Percentiles rank a stretch among this genome's conserved stretches.
Evolutionary conservation across 805 yeast species (phyloP).

Genomic region (Barnettozyma sucrosica): DNA sequence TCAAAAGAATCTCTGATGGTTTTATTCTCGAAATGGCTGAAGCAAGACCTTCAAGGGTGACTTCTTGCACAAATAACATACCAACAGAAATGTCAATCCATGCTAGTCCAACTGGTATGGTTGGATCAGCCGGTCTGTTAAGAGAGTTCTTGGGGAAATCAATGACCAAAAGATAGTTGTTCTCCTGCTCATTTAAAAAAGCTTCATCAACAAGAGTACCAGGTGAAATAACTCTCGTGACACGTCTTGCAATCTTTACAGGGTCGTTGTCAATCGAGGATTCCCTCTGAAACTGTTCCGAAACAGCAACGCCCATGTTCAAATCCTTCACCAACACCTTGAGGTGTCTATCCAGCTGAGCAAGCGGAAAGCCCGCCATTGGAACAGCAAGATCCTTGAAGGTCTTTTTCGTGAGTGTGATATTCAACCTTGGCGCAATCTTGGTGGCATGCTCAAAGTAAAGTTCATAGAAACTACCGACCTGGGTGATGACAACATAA

Average conservation of each 20-base stretch:
- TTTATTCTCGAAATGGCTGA: slow-evolving; percentile 71
- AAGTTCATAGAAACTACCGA: slow-evolving; percentile 82
- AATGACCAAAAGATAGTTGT: slow-evolving; percentile 65
- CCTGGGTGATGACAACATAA: slow-evolving; percentile 67
- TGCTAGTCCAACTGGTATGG: slow-evolving; percentile 58
- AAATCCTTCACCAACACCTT: slow-evolving; percentile 65
- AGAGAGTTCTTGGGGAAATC: slow-evolving; percentile 48
- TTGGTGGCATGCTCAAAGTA: slow-evolving; percentile 84
- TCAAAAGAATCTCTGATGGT: slow-evolving; percentile 74
- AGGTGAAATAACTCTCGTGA: slow-evolving; percentile 80
- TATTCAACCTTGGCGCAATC: slow-evolving; percentile 63
- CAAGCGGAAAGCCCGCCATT: slow-evolving; percentile 89
- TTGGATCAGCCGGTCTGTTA: slow-evolving; percentile 31
- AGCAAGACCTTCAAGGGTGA: slow-evolving; percentile 51
- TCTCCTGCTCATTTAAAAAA: slow-evolving; percentile 63
- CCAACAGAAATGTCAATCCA: slow-evolving; percentile 93
- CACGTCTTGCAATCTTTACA: slow-evolving; percentile 52
- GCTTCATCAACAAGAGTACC: slow-evolving; percentile 90
- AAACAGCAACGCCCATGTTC: slow-evolving; percentile 69
- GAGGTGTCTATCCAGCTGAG: slow-evolving; percentile 66
- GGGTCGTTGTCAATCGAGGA: slow-evolving; percentile 27
- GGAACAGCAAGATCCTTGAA: slow-evolving; percentile 44
- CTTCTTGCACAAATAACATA: slow-evolving; percentile 61
- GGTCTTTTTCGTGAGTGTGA: slow-evolving; percentile 58
- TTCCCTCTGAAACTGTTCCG: slow-evolving; percentile 54